Conservation (phyloP, 805 yeast species). For the Komagataella ulmi region DNA sequence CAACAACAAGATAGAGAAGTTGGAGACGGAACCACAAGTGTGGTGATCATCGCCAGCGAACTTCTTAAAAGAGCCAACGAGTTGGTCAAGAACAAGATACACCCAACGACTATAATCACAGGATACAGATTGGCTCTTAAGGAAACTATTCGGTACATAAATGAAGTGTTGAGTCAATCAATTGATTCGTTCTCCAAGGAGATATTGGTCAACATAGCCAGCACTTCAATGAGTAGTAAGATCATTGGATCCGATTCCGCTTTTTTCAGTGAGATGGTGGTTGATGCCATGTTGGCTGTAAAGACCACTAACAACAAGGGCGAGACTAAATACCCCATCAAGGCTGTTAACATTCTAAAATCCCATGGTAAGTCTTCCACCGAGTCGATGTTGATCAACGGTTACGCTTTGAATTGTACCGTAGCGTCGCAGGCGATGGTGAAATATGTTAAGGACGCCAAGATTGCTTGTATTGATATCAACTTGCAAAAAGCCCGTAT, state of each 20-base stretch:
- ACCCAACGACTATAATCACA: slow-evolving; percentile 95
- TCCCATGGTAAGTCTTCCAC: slow-evolving; percentile 91
- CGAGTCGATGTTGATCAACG: slow-evolving; percentile 80
- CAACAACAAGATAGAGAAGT: slow-evolving; percentile 98
- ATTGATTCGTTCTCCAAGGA: slow-evolving; percentile 76
- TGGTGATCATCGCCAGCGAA: slow-evolving; percentile 92
- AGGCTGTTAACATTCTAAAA: slow-evolving; percentile 90
- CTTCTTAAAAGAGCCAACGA: slow-evolving; percentile 86
- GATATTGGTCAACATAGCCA: slow-evolving; percentile 80
- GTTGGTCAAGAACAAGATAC: slow-evolving; percentile 83
- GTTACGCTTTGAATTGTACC: slow-evolving; percentile 94
- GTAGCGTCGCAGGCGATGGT: slow-evolving; percentile 96
- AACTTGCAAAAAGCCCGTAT: slow-evolving; percentile 91
- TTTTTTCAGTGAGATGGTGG: slow-evolving; percentile 82
- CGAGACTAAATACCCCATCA: slow-evolving; percentile 86
- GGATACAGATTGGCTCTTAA: slow-evolving; percentile 90
- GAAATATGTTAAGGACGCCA: slow-evolving; percentile 54
- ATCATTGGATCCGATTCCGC: slow-evolving; percentile 91
- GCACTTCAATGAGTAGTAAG: slow-evolving; percentile 94
- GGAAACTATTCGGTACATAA: slow-evolving; percentile 80
- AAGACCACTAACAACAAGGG: slow-evolving; percentile 83
- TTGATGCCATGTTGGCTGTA: slow-evolving; percentile 90
- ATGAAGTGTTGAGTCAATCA: slow-evolving; percentile 69
- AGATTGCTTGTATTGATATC: slow-evolving; percentile 80
- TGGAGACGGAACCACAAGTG: slow-evolving; percentile 97